Base-by-base conservation (phyloP, 768 basidiomycete species). In the Kwoniella dendrophila region DNA sequence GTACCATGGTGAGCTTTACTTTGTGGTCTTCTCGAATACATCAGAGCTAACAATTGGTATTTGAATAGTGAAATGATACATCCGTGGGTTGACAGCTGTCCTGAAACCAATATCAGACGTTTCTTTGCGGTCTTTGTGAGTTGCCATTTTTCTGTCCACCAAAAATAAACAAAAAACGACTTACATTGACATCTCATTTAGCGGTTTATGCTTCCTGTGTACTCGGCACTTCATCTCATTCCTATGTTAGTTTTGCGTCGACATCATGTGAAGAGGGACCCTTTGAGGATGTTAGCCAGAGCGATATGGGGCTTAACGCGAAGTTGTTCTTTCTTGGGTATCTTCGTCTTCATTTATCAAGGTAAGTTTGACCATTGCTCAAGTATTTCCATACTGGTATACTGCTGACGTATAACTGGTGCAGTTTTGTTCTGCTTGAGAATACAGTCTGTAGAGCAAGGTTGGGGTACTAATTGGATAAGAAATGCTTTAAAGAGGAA, bases 171-270 rank as follows among this genome's bases (percentile, higher is more conserved):
- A 3, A 18, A 32, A 18, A 27, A 24, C 16, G 18, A 52, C 34
- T 52, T 1, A 49, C 30, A 6, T 10, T 6, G 24, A 7, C 11
- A 10, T 2, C 18, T 32, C 49, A 6, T 14, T 12, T 22, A 72
- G 71, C 70, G 77, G n/a, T 81, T 73, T 71, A 80, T 80, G 66
- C 65, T 78, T 1, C 78, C 83, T 50, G 81, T 82, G 18, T 98
- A 98, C 70, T 88, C 90, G 22, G 92, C 91, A 0, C 80, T 98
- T 32, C 95, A 97, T 77, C 84, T 96, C 62, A 85, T 96, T 29
- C 94, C 95, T 1, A 83, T 88, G 48, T 80, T 97, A 11, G 81
- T 96, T 4, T 91, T 98, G 79, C 90, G 90, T 69, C 82, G 88
- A 38, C 82, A 83, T 26, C 79, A 81, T 0, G 89, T 95, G 75